These are phyloP conservation scores for Talaromyces atroroseus DNA, from an alignment of 2,329 filamentous ascomycete species.

Conservation along the genomic window DNA sequence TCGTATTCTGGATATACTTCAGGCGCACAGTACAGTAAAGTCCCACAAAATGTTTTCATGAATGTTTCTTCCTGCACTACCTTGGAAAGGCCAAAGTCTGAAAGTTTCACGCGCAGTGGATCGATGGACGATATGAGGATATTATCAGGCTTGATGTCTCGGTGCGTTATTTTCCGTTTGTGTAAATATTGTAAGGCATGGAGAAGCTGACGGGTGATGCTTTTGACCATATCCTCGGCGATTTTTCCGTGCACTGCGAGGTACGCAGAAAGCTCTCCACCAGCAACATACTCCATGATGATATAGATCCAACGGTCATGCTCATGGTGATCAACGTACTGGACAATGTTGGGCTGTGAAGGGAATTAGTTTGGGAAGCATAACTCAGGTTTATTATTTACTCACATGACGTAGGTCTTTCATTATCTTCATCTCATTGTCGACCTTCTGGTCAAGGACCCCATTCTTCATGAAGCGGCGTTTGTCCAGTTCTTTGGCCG, in stretches of 20 bases:
- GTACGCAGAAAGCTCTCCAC: constrained; percentile 75
- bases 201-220: constrained; percentile 64
- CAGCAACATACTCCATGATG: constrained; percentile 88
- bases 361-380: constrained; percentile 11
- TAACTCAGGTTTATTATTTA: constrained; percentile 12
- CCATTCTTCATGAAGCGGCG: constrained; percentile 90
- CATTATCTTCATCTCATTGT: constrained; percentile 98
- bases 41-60: constrained; percentile 93
- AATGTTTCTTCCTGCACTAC: constrained; percentile 90
- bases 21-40: constrained; percentile 88
- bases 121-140: constrained; percentile 72
- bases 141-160: constrained; percentile 98
- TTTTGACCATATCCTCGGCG: constrained; percentile 62
- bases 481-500: constrained; percentile 93
- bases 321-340: constrained; percentile 84
- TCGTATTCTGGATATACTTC: constrained; percentile 86
- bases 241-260: constrained; percentile 59
- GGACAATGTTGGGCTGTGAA: constrained; percentile 73
- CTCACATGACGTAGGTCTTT: constrained; percentile 73
- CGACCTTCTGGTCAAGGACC: constrained; percentile 79
- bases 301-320: constrained; percentile 79
- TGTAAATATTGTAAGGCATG: constrained; percentile 84
- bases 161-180: constrained; percentile 81
- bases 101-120: constrained; percentile 80
- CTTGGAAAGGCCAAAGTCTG: constrained; percentile 95